A percentile compares a stretch with the other conserved stretches of the same genome.
Conservation (phyloP, 2,329 filamentous ascomycete genomes). For the Ceratocystis smalleyi region DNA sequence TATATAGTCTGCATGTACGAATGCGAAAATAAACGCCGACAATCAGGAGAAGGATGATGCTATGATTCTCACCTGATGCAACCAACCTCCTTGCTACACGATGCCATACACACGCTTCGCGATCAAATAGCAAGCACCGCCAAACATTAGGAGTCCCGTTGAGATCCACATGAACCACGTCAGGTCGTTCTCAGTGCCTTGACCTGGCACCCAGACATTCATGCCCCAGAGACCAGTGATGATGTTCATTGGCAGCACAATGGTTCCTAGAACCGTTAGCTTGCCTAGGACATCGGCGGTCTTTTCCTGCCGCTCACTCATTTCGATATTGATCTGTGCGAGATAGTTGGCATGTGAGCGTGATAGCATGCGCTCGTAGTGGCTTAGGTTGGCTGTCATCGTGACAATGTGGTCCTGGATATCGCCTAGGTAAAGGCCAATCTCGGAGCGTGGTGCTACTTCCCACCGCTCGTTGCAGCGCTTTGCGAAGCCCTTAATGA, state of each 20-base stretch:
- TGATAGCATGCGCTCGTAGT: slow-evolving; percentile 88
- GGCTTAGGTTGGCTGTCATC: slow-evolving; percentile 89
- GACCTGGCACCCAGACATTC: slow-evolving; percentile 93
- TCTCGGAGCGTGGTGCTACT: slow-evolving; percentile 84
- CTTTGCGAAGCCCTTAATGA: slow-evolving; percentile 98
- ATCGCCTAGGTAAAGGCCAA: slow-evolving; percentile 92
- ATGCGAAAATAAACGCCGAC: too few species aligned
- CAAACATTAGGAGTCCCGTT: slow-evolving; percentile 61
- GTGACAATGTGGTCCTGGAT: slow-evolving; percentile 99
- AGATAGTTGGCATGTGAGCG: slow-evolving; percentile 92
- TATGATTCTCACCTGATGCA: not conserved
- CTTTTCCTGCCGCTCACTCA: slow-evolving; percentile 94
- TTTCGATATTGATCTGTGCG: slow-evolving; percentile 97
- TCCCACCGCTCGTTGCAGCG: slow-evolving; percentile 97
- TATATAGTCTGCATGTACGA: too few species aligned
- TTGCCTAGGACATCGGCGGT: slow-evolving; percentile 91
- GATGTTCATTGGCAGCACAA: slow-evolving; percentile 97
- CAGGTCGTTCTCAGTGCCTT: slow-evolving; percentile 61
- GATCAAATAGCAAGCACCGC: slow-evolving; percentile 60
- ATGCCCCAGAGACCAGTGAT: slow-evolving; percentile 98
- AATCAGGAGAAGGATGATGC: too few species aligned
- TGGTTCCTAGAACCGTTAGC: slow-evolving; percentile 87
- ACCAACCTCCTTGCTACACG: slow-evolving; percentile 32
- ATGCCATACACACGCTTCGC: slow-evolving; percentile 75
- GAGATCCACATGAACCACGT: slow-evolving; percentile 65